Evolutionary conservation across 2,329 filamentous ascomycete genomes (phyloP).

Genomic region (Alternaria sp.): DNA sequence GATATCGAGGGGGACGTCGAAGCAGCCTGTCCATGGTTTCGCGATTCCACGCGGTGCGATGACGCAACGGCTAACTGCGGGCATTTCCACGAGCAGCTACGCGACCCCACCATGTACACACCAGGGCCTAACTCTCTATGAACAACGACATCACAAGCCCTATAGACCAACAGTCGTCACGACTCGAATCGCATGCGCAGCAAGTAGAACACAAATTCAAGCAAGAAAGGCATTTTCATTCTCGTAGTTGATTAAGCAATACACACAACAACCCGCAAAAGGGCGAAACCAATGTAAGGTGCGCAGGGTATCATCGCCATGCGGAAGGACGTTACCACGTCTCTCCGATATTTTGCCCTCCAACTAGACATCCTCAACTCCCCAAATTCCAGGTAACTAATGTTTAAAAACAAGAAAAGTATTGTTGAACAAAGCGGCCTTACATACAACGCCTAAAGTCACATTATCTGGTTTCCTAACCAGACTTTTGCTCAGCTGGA

Average conservation of each 20-base stretch:
- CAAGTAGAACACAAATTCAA: background rate
- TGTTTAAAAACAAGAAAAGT: background rate
- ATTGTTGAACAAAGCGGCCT: background rate
- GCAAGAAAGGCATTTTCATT: constrained; percentile 16
- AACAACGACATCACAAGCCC: background rate
- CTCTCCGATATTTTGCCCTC: constrained; percentile 12
- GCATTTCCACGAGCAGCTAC: constrained; percentile 20
- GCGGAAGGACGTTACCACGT: constrained; percentile 16
- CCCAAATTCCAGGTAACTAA: background rate
- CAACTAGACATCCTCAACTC: constrained; percentile 12
- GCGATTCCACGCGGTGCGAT: constrained; percentile 24
- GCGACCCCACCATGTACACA: constrained; percentile 9
- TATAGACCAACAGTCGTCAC: background rate
- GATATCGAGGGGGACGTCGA: constrained; percentile 14
- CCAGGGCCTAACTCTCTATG: background rate
- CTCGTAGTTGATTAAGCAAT: constrained; percentile 14
- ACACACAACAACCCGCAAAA: constrained; percentile 16
- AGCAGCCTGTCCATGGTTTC: constrained; percentile 25
- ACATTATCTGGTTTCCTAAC: constrained; percentile 18
- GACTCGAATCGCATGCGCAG: background rate
- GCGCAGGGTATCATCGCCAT: constrained; percentile 23
- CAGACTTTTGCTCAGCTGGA: constrained; percentile 48
- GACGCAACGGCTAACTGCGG: constrained; percentile 32
- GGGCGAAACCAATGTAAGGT: constrained; percentile 9
- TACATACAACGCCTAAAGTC: background rate